Percentiles rank a stretch among this genome's conserved stretches.
Conservation (phyloP, 2,329 filamentous ascomycete genomes). For the Xylariaceae sp. region DNA sequence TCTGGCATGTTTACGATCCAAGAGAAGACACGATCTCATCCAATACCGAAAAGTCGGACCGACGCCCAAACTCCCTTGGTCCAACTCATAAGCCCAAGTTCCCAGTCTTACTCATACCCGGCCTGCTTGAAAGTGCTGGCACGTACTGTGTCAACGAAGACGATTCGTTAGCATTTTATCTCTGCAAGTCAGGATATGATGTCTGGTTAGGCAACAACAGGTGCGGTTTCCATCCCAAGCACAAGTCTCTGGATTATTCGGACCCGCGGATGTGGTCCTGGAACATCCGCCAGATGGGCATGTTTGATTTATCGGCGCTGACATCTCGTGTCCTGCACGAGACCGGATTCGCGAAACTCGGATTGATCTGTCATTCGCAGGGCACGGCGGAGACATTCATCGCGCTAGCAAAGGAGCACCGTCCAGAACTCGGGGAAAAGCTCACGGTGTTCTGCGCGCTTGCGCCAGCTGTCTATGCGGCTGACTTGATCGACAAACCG, state of each 20-base stretch:
- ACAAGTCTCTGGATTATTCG: slow-evolving; percentile 61
- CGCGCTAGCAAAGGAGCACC: slow-evolving; percentile 81
- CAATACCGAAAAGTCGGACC: slow-evolving; percentile 45
- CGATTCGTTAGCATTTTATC: slow-evolving; percentile 81
- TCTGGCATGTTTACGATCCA: slow-evolving; percentile 89
- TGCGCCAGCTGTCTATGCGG: slow-evolving; percentile 85
- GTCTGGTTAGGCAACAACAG: slow-evolving; percentile 95
- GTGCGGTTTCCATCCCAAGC: slow-evolving; percentile 76
- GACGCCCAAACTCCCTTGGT: slow-evolving; percentile 59
- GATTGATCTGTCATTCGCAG: slow-evolving; percentile 81
- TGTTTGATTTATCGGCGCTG: slow-evolving; percentile 79
- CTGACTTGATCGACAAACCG: slow-evolving; percentile 75
- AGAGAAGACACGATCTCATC: slow-evolving; percentile 57
- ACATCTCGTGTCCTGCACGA: slow-evolving; percentile 73
- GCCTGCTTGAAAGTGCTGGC: slow-evolving; percentile 79
- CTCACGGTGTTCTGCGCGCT: slow-evolving; percentile 88
- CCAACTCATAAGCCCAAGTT: slow-evolving; percentile 56
- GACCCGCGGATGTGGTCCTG: slow-evolving; percentile 96
- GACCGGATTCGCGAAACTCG: slow-evolving; percentile 78
- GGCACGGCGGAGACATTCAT: slow-evolving; percentile 86
- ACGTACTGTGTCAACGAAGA: slow-evolving; percentile 90
- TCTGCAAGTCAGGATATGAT: slow-evolving; percentile 88
- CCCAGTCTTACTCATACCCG: slow-evolving; percentile 81
- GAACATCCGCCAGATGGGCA: slow-evolving; percentile 93
- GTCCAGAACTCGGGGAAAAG: slow-evolving; percentile 75